Evolutionary conservation across 1,284 basidiomycete genomes (phyloP).

Genomic region (Leccinum fuscescens): DNA sequence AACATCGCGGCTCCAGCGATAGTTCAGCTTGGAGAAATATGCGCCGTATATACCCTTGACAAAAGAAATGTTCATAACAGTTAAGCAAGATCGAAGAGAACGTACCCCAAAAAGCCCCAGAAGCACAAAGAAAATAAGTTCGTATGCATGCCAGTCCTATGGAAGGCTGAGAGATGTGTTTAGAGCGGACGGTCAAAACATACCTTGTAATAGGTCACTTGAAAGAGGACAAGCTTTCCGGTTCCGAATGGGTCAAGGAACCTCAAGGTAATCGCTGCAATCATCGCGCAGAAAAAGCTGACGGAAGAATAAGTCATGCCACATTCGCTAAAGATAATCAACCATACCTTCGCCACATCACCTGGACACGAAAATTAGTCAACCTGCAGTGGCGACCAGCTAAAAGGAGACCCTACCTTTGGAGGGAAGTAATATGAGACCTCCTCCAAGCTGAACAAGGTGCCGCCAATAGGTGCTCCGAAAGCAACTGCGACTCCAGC

Average conservation of each 20-base stretch:
- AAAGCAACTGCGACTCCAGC: constrained; percentile 91
- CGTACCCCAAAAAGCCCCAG: constrained; percentile 83
- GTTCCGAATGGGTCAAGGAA: constrained; percentile 92
- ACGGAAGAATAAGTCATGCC: constrained; percentile 3
- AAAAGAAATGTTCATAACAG: constrained; percentile 8
- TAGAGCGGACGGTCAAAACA: background rate
- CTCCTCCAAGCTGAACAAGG: constrained; percentile 89
- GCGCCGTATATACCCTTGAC: constrained; percentile 88
- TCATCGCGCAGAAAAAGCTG: constrained; percentile 93
- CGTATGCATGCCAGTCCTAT: constrained; percentile 87
- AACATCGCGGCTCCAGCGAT: constrained; percentile 82
- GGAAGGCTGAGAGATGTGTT: constrained; percentile 2
- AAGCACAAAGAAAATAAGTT: constrained; percentile 79
- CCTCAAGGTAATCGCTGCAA: constrained; percentile 85
- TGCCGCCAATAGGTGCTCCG: constrained; percentile 91
- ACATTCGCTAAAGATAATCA: background rate
- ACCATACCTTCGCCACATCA: constrained; percentile 85
- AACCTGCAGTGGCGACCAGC: background rate
- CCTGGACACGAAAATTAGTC: constrained; percentile 30
- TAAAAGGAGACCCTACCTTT: constrained; percentile 50
- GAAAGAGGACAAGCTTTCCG: constrained; percentile 81
- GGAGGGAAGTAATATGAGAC: constrained; percentile 96
- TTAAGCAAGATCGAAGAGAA: background rate
- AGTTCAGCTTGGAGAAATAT: constrained; percentile 90
- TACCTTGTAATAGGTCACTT: constrained; percentile 86